Evolutionary conservation across 176 grass and related monocot genomes (phyloP).

Genomic region (Carex cristatella): DNA sequence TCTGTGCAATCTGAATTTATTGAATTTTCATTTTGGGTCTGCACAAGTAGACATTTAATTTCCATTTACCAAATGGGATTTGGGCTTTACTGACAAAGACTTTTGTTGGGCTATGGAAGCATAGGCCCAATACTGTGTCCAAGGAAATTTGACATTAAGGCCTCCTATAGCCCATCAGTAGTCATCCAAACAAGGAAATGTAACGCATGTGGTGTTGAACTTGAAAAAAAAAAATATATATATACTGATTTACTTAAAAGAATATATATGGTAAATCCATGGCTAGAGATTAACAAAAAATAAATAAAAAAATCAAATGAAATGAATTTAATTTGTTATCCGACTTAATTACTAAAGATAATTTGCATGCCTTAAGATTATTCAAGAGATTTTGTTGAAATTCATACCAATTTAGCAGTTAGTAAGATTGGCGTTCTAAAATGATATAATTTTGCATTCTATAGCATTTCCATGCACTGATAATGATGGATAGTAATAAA

Average conservation of each 20-base stretch:
- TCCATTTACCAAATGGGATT: neutral
- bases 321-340: no score
- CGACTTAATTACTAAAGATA: no score
- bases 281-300: neutral
- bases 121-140: neutral
- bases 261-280: neutral
- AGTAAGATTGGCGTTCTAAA: no score
- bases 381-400: no score
- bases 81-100: neutral
- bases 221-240: neutral
- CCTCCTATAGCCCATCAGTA: neutral
- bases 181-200: neutral
- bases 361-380: no score
- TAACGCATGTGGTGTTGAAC: neutral
- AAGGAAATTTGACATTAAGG: neutral
- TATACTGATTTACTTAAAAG: neutral
- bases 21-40: neutral
- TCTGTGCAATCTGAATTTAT: neutral
- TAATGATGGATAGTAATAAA: no score
- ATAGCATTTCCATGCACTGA: no score
- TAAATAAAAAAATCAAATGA: no score
- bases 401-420: no score
- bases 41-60: neutral
- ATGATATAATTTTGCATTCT: no score
- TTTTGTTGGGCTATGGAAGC: neutral